Conservation (phyloP, 306 rosid species). For the Potentilla sterilis region DNA sequence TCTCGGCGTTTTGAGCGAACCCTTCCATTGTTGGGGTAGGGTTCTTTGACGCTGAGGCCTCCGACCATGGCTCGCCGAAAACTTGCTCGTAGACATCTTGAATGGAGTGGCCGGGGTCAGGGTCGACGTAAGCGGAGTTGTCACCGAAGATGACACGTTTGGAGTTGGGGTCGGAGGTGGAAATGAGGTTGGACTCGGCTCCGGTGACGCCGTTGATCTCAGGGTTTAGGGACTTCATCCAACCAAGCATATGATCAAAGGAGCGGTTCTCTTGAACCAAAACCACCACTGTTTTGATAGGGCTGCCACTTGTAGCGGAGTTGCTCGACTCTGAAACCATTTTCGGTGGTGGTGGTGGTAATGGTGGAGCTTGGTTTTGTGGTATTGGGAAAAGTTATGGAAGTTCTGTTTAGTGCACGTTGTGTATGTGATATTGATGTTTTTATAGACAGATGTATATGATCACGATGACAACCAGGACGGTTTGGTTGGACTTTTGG, state of each 20-base stretch:
- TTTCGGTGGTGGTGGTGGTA: neutral
- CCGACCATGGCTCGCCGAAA: conserved; percentile 69
- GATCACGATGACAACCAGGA: neutral
- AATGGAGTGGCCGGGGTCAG: conserved; percentile 77
- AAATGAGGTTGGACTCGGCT: conserved; percentile 48
- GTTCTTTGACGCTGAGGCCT: conserved; percentile 41
- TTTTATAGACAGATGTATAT: neutral
- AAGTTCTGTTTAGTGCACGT: neutral
- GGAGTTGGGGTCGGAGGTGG: conserved; percentile 45
- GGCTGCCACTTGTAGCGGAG: conserved; percentile 10
- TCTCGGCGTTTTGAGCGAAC: conserved; percentile 57
- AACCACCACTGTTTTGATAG: conserved; percentile 78
- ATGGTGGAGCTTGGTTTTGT: neutral
- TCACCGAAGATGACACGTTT: conserved; percentile 33
- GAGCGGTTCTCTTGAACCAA: conserved; percentile 92
- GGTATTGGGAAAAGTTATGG: neutral
- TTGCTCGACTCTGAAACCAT: conserved; percentile 21
- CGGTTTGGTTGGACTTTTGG: neutral
- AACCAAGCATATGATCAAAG: conserved; percentile 85
- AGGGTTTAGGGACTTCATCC: conserved; percentile 73
- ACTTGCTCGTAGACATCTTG: conserved; percentile 78
- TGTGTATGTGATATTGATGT: neutral
- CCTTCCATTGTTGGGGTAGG: conserved; percentile 58
- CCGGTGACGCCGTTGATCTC: conserved; percentile 64
- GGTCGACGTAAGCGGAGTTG: conserved; percentile 51